phyloP scores from a whole-genome alignment of 208 protist genomes.

The Polymyxa betae region DNA sequence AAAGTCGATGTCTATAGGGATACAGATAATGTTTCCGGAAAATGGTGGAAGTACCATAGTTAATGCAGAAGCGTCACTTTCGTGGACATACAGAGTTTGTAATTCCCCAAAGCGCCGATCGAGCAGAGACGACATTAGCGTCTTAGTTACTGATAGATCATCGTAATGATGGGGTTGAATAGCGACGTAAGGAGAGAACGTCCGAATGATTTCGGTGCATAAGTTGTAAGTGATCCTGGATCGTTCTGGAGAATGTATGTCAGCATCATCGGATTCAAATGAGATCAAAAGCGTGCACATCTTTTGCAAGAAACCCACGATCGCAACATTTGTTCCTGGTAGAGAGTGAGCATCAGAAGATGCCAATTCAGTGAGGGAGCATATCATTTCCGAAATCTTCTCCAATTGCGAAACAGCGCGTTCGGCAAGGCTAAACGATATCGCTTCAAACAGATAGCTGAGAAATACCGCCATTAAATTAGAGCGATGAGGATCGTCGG shows the following conservation, averaged over 20 bases:
- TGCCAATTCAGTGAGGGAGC: not conserved
- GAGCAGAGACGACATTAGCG: not conserved
- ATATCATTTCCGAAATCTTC: not conserved
- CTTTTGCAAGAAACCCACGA: not conserved
- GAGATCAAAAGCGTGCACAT: not conserved
- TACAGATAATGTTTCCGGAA: not conserved
- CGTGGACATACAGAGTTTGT: conserved; percentile 4
- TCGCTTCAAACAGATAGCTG: not conserved
- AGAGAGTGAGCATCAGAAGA: not conserved
- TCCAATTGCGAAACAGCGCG: not conserved
- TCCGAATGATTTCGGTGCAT: not conserved
- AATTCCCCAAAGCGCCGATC: conserved; percentile 22
- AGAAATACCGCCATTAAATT: conserved; percentile 14
- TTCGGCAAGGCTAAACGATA: not conserved
- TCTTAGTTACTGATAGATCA: not conserved
- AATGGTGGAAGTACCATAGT: not conserved
- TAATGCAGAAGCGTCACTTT: not conserved
- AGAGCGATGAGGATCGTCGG: not conserved
- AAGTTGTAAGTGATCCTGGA: not conserved
- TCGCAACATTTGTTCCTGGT: conserved; percentile 10
- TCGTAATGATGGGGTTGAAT: conserved; percentile 26
- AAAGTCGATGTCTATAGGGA: not conserved
- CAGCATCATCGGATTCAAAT: not conserved
- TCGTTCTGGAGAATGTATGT: not conserved
- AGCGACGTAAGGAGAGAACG: conserved; percentile 19